A percentile compares a stretch with the other conserved stretches of the same genome.
Conservation (phyloP, 2,329 filamentous ascomycete species). For the Talaromyces sp. region DNA sequence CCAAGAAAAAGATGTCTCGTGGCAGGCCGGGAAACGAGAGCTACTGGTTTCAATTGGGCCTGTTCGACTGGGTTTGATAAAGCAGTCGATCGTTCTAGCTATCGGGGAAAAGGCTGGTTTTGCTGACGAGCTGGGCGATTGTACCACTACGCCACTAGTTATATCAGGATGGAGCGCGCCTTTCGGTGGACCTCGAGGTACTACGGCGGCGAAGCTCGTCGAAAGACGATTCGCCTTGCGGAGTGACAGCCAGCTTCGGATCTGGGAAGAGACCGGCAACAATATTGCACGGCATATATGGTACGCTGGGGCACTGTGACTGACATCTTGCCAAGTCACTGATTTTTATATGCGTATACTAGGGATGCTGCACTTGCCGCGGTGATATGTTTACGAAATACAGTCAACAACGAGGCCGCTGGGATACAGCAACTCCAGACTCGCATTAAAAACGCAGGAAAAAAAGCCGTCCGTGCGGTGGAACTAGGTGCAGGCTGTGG, state of each 20-base stretch:
- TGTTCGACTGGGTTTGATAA: constrained; percentile 18
- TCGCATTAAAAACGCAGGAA: constrained; percentile 20
- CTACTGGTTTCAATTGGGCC: constrained; percentile 27
- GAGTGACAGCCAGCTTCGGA: constrained; percentile 37
- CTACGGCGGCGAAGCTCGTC: constrained; percentile 48
- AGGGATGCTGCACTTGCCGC: constrained; percentile 58
- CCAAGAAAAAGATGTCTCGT: constrained; percentile 22
- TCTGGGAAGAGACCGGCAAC: constrained; percentile 68
- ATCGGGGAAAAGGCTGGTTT: constrained; percentile 15
- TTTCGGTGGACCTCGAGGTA: constrained; percentile 35
- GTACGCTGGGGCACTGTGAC: constrained; percentile 38
- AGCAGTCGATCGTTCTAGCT: constrained; percentile 22
- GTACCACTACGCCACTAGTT: constrained; percentile 37
- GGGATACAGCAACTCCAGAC: constrained; percentile 19
- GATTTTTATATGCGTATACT: constrained; percentile 14
- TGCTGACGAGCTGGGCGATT: constrained; percentile 18
- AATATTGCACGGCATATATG: constrained; percentile 69
- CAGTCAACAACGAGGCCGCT: constrained; percentile 26
- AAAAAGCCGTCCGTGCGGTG: constrained; percentile 45
- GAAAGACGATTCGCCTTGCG: constrained; percentile 50
- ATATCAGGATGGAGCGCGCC: constrained; percentile 54
- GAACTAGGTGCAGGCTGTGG: constrained; percentile 67
- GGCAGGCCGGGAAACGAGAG: constrained; percentile 31
- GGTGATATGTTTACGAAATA: constrained; percentile 47
- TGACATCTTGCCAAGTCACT: not conserved